Evolutionary conservation across 352 stramenopile genomes (phyloP), one percentile per base, ranked within the genome.

Genomic region (Elongisporangium prolatum): DNA sequence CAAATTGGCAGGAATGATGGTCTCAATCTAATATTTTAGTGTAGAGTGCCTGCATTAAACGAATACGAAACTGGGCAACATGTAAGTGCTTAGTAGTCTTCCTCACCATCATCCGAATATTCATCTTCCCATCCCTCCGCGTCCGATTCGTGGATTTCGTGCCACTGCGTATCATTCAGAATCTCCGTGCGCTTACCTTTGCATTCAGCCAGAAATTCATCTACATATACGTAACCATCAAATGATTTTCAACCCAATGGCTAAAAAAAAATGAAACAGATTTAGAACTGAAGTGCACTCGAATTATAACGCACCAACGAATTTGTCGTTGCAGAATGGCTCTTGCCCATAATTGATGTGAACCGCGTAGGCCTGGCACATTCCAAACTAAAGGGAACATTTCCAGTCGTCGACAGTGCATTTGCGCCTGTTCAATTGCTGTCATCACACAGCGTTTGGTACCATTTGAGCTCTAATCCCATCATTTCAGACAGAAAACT

Each of bases 281-380:
- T 8, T 8, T 9, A 34, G 9, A 14, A 40, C 28, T 40, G 1
- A 40, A 2, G 9, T 2, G 9, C 4, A 40, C 9, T 8, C n/a
- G n/a, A n/a, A 40, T 9, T 5, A 14, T 6, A 17, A 59, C 54
- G 38, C 11, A 59, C 54, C 54, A 40, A 70, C 68, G 14, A 75
- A 57, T 4, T 55, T n/a, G 49, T 75, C 64, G 28, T 75, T 69
- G 13, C 50, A 61, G 40, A 75, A 75, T 13, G 64, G 64, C 18
- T 72, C 68, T 50, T 75, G 68, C 0, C 68, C 68, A 28, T 72
- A 75, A 34, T 75, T 75, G 21, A 75, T 56, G 54, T 65, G 64
- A 34, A 75, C 67, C 10, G 57, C 60, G 20, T 72, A 62, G 21
- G 60, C 66, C 28, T 40, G 28, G 28, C 28, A 40, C 28, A 40